Evolutionary conservation across 306 rosid genomes (phyloP).

Genomic region (Oemleria cerasiformis): DNA sequence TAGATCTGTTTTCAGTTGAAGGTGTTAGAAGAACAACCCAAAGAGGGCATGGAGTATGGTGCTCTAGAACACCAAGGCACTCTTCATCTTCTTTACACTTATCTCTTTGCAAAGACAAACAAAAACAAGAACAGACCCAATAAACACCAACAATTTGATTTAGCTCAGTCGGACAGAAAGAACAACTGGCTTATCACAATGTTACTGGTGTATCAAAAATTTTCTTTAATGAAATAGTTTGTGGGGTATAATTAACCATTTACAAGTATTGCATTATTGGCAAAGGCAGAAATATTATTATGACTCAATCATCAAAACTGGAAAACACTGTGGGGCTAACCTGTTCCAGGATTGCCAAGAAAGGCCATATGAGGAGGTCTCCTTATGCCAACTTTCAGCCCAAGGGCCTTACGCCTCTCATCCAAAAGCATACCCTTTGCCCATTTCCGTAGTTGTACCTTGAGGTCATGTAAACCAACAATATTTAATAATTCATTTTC

Average conservation of each 20-base stretch:
- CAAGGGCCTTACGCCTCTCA: constrained; percentile 93
- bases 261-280: too few relatives aligned
- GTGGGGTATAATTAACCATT: too few relatives aligned
- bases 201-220: too few relatives aligned
- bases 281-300: background rate
- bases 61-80: too few relatives aligned
- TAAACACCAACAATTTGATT: too few relatives aligned
- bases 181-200: too few relatives aligned
- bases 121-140: too few relatives aligned
- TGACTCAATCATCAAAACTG: background rate
- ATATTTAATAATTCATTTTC: constrained; percentile 69
- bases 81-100: background rate
- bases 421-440: constrained; percentile 99
- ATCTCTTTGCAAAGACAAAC: background rate
- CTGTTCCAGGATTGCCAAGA: constrained; percentile 99
- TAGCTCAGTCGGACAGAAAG: too few relatives aligned
- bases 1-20: too few relatives aligned
- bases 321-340: constrained; percentile 27
- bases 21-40: too few relatives aligned
- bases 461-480: constrained; percentile 91
- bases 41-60: too few relatives aligned
- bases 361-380: constrained; percentile 99
- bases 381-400: constrained; percentile 80
- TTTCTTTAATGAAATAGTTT: too few relatives aligned
- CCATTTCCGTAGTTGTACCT: constrained; percentile 81